phyloP scores from a whole-genome alignment of 78 protist genomes.

The Dictyostelium firmibasis region DNA sequence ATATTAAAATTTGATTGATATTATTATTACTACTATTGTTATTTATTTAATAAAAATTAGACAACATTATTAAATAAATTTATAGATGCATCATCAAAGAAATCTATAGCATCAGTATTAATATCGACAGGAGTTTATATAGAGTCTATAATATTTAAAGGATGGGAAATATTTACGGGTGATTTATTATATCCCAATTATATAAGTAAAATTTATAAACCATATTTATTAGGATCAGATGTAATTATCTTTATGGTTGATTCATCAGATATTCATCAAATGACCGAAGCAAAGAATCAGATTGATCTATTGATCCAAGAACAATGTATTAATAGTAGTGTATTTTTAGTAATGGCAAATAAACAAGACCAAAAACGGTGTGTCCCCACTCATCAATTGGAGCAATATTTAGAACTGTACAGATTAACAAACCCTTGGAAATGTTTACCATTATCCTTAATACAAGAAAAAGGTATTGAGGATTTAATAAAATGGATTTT shows the following conservation, averaged over 20 bases:
- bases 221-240: slow-evolving; percentile 44
- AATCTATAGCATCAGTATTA: slow-evolving; percentile 27
- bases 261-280: slow-evolving; percentile 41
- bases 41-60: no score
- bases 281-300: slow-evolving; percentile 57
- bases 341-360: slow-evolving; percentile 59
- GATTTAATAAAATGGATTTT: slow-evolving; percentile 51
- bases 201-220: slow-evolving; percentile 39
- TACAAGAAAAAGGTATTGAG: slow-evolving; percentile 13
- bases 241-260: slow-evolving; percentile 63
- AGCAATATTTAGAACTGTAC: slow-evolving; percentile 45
- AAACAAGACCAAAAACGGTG: slow-evolving; percentile 51
- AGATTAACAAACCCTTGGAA: slow-evolving; percentile 59
- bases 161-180: slow-evolving; percentile 59
- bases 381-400: slow-evolving; percentile 11
- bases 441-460: slow-evolving; percentile 21
- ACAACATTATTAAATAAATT: slow-evolving; percentile 56
- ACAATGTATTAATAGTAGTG: slow-evolving; percentile 39
- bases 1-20: no score
- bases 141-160: slow-evolving; percentile 46
- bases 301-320: slow-evolving; percentile 38
- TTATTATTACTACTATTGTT: neutral
- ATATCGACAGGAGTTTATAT: slow-evolving; percentile 44
- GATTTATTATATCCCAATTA: slow-evolving; percentile 44
- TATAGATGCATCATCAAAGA: slow-evolving; percentile 23